phyloP scores from a whole-genome alignment of 805 yeast genomes.

The Lipomyces anomalus region DNA sequence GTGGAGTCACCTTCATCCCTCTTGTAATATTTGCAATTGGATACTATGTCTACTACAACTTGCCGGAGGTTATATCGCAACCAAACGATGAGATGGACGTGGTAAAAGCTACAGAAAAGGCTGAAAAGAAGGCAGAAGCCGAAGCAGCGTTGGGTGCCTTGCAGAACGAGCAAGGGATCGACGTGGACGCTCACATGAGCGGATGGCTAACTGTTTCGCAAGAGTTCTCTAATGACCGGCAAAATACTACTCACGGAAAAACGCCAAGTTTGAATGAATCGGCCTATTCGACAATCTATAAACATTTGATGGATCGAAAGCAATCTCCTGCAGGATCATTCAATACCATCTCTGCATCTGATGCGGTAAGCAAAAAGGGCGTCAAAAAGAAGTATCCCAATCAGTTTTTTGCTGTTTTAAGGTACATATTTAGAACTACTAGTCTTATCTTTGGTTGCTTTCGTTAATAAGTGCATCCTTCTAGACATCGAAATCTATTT shows the following conservation, averaged over 20 bases:
- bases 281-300: constrained; percentile 58
- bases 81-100: no score
- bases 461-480: constrained; percentile 37
- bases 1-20: constrained; percentile 80
- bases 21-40: constrained; percentile 40
- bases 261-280: constrained; percentile 39
- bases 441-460: constrained; percentile 29
- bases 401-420: constrained; percentile 31
- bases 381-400: constrained; percentile 27
- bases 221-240: constrained; percentile 41
- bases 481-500: constrained; percentile 83
- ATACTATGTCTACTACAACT: constrained; percentile 35
- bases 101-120: constrained; percentile 11
- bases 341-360: constrained; percentile 24
- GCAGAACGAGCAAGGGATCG: constrained; percentile 55
- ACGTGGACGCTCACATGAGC: constrained; percentile 52
- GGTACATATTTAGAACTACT: constrained; percentile 29
- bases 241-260: constrained; percentile 24
- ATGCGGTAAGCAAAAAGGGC: constrained; percentile 39
- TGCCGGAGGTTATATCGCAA: constrained; percentile 36
- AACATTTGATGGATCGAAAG: constrained; percentile 38
- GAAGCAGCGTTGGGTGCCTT: constrained; percentile 50
- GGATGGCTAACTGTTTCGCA: constrained; percentile 87
- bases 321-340: constrained; percentile 3
- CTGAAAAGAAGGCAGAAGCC: constrained; percentile 30